Percentiles rank a stretch among this genome's conserved stretches.
phyloP scores from a whole-genome alignment of 2,329 filamentous ascomycete species.

The Aspergillus floridensis region DNA sequence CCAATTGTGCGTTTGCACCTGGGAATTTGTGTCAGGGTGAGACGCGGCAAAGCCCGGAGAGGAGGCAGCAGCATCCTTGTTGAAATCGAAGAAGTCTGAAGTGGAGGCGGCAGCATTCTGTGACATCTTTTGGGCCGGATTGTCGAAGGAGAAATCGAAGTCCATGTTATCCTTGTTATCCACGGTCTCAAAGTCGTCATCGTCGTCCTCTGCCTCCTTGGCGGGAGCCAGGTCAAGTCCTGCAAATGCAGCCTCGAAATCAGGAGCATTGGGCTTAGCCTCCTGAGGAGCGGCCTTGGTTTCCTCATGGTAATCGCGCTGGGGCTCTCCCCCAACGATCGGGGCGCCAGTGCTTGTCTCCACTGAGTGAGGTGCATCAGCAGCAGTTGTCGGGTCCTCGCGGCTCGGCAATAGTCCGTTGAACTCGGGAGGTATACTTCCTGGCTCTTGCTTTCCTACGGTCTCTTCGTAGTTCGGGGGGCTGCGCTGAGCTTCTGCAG shows the following conservation, averaged over 20 bases:
- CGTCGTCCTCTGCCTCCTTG: constrained; percentile 51
- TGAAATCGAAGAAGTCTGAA: constrained; percentile 42
- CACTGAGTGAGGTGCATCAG: constrained; percentile 41
- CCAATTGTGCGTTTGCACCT: constrained; percentile 70
- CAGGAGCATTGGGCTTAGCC: constrained; percentile 35
- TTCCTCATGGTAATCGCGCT: constrained; percentile 14
- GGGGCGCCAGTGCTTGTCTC: constrained; percentile 37
- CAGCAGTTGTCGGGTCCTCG: constrained; percentile 38
- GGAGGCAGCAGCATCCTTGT: constrained; percentile 28
- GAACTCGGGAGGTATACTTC: constrained; percentile 37
- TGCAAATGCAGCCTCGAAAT: constrained; percentile 49
- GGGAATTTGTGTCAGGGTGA: constrained; percentile 40
- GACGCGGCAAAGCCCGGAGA: constrained; percentile 42
- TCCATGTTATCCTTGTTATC: constrained; percentile 36
- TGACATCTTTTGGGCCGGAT: constrained; percentile 31
- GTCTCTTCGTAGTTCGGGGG: constrained; percentile 46
- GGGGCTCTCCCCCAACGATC: constrained; percentile 36
- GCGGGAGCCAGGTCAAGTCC: constrained; percentile 45
- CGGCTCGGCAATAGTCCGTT: constrained; percentile 41
- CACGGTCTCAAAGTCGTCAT: constrained; percentile 52
- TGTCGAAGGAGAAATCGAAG: constrained; percentile 49
- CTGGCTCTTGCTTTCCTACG: constrained; percentile 23
- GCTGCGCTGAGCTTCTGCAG: constrained; percentile 56
- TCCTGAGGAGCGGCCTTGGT: constrained; percentile 16
- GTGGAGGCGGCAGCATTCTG: constrained; percentile 24